A percentile compares a stretch with the other conserved stretches of the same genome.
Evolutionary conservation across 306 rosid genomes (phyloP).

Genomic region (Sicyos edulis): DNA sequence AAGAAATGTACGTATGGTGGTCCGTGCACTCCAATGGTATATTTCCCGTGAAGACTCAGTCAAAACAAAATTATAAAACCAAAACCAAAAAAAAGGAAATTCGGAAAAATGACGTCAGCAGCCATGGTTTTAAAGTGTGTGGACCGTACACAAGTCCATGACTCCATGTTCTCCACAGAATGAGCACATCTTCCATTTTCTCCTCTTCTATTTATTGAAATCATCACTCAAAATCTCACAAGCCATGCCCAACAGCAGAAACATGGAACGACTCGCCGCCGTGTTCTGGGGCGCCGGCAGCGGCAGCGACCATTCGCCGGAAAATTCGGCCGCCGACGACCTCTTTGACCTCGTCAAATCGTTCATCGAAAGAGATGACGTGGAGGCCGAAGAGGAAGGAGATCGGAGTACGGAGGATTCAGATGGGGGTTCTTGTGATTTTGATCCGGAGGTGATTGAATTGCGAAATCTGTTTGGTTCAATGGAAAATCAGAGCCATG

Average conservation of each 20-base stretch:
- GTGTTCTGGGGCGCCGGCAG: slow-evolving; percentile 65
- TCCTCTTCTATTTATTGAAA: neutral
- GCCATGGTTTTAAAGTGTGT: too few relatives aligned
- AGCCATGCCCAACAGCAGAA: slow-evolving; percentile 37
- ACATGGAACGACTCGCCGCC: slow-evolving; percentile 59
- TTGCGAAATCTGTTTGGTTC: slow-evolving; percentile 31
- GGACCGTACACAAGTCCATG: neutral
- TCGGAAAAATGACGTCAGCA: too few relatives aligned
- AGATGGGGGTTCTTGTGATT: slow-evolving; percentile 29
- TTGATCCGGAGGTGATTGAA: slow-evolving; percentile 29
- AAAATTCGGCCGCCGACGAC: slow-evolving; percentile 34
- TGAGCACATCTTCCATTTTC: slow-evolving; percentile 17
- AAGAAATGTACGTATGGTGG: neutral
- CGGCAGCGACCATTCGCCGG: slow-evolving; percentile 79
- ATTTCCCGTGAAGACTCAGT: slow-evolving; percentile 3
- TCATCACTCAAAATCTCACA: slow-evolving; percentile 17
- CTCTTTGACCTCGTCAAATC: slow-evolving; percentile 71
- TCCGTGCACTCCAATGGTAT: neutral
- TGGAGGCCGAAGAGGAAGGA: neutral
- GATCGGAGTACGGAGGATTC: slow-evolving; percentile 22
- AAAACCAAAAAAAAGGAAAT: too few relatives aligned
- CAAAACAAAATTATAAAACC: neutral
- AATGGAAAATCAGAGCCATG: slow-evolving; percentile 22
- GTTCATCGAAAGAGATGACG: slow-evolving; percentile 45
- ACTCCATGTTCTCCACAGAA: neutral